Percentiles rank a stretch among this genome's conserved stretches.
These are phyloP conservation scores for Saccharomycopsis sp. DNA, from an alignment of 805 yeast species.

Conservation along the genomic window DNA sequence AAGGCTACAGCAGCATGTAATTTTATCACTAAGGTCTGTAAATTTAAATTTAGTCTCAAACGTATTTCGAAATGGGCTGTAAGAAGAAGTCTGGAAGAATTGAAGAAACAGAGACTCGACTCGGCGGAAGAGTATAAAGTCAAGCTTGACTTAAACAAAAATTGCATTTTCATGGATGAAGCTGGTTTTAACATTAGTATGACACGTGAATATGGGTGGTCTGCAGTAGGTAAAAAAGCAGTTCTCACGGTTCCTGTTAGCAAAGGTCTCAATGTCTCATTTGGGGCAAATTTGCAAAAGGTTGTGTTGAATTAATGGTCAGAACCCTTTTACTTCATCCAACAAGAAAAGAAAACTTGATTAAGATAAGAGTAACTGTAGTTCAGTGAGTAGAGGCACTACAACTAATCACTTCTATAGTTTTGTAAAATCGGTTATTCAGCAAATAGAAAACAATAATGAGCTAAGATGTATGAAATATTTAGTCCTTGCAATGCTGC, in stretches of 20 bases:
- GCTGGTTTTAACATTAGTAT: slow-evolving; percentile 1
- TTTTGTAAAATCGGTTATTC: too few relatives aligned
- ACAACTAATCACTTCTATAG: neutral
- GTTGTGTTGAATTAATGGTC: neutral
- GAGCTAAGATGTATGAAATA: too few relatives aligned
- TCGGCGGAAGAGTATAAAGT: neutral
- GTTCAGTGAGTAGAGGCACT: slow-evolving; percentile 1
- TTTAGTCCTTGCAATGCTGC: too few relatives aligned
- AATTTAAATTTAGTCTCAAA: neutral
- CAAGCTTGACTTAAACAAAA: neutral
- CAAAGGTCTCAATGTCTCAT: neutral
- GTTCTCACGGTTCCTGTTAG: neutral
- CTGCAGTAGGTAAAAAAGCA: slow-evolving; percentile 1
- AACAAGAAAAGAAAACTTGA: slow-evolving; percentile 1
- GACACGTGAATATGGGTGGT: neutral
- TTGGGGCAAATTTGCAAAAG: neutral
- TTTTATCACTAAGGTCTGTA: neutral
- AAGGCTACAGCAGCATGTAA: neutral
- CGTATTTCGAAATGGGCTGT: slow-evolving; percentile 1
- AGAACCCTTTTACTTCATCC: neutral
- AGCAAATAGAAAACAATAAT: too few relatives aligned
- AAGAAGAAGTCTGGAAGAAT: slow-evolving; percentile 1
- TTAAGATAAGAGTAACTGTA: neutral
- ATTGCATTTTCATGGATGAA: neutral
- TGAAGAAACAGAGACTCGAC: neutral